Evolutionary conservation across 2,329 filamentous ascomycete genomes (phyloP), one percentile per base, ranked within the genome.

Genomic region (Neopestalotiopsis sp.): DNA sequence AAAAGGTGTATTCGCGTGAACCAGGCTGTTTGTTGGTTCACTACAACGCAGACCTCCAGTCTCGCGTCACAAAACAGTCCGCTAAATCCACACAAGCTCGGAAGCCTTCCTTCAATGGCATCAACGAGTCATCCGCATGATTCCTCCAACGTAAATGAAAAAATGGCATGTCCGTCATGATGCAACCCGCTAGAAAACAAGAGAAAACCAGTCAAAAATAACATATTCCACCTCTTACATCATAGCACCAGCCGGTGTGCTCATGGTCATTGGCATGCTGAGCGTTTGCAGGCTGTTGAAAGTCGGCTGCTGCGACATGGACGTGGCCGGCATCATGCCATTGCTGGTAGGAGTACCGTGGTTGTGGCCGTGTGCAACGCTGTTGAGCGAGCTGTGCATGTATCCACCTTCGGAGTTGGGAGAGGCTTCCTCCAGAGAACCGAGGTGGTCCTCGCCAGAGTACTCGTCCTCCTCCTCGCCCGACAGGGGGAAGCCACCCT

Each of bases 401-500:
- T 92, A 93, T 67, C 89, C 89, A 72, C 86, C 84, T 72, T 92
- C 90, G 0, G 91, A 93, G 62, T 88, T 90, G 17, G 93, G 92
- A 13, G 92, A 94, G 20, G 92, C 90, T 72, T 95, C 92, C 72
- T 94, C 93, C 34, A 95, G 88, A 52, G 93, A 91, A 66, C 92
- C 92, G 67, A 95, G 90, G 38, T 95, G 92, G 74, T 96, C 93
- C 73, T 97, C 94, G 70, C 95, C 94, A 45, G 89, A 91, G 74
- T 86, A 91, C 67, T 96, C 93, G 76, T 97, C 94, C 74, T 95
- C 90, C 60, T 97, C 94, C 74, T 97, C 94, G 68, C 95, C 94
- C 52, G 92, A 92, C 70, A 90, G 87, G 77, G 86, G 87, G 75
- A 90, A 85, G 69, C 80, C 80, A 65, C 84, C 84, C 58, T 91